Conservation (phyloP, 306 rosid species). For the Erythrophleum fordii region DNA sequence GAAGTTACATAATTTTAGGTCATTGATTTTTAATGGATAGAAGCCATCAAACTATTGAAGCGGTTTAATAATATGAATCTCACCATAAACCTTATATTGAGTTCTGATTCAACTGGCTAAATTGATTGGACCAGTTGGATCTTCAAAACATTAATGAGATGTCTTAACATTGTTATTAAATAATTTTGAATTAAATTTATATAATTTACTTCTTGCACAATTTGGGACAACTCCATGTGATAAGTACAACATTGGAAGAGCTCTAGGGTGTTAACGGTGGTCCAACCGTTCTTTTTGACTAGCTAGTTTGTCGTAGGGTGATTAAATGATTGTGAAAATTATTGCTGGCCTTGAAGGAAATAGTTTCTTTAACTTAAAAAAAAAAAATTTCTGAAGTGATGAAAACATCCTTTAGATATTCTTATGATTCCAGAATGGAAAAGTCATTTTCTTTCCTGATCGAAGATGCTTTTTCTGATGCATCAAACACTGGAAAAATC, state of each 20-base stretch:
- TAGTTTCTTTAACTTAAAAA: not conserved
- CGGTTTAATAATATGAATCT: no score
- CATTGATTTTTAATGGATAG: no score
- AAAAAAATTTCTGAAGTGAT: not conserved
- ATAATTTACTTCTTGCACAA: not conserved
- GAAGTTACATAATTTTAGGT: no score
- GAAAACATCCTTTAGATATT: not conserved
- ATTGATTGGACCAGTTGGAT: no score
- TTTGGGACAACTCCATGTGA: not conserved
- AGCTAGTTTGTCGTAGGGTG: not conserved
- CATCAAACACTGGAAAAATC: not conserved
- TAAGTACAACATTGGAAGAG: not conserved
- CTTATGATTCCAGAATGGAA: not conserved
- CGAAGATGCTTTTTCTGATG: not conserved
- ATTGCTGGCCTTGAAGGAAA: not conserved
- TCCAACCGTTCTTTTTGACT: not conserved
- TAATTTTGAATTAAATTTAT: no score
- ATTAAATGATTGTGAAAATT: constrained; percentile 2
- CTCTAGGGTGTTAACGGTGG: not conserved
- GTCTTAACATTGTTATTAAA: no score
- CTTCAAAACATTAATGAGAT: no score
- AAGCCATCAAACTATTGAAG: no score
- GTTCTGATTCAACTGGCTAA: no score
- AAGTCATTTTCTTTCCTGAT: not conserved
- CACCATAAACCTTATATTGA: no score